Evolutionary conservation across 495 filamentous ascomycete species (phyloP).

Genomic region (Cudoniella acicularis): DNA sequence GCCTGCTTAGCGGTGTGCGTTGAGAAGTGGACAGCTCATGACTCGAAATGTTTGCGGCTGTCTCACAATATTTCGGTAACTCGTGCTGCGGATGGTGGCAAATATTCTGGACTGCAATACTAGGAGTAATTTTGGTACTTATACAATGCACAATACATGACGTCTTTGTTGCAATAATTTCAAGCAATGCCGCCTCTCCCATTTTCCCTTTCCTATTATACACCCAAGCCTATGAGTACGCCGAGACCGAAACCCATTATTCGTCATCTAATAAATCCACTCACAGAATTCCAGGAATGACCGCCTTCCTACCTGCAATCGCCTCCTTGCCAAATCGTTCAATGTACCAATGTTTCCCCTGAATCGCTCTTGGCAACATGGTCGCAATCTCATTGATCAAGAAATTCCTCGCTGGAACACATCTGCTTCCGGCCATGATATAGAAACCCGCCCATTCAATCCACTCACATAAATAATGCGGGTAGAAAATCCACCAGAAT

Average conservation of each 20-base stretch:
- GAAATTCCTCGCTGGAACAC: conserved; percentile 73
- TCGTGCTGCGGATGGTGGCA: neutral
- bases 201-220: neutral
- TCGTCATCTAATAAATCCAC: neutral
- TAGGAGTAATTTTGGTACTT: neutral
- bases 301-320: conserved; percentile 71
- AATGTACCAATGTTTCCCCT: conserved; percentile 83
- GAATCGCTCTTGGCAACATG: conserved; percentile 86
- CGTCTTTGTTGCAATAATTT: neutral
- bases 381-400: conserved; percentile 80
- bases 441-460: conserved; percentile 91
- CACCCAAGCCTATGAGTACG: neutral
- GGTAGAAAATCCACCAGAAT: conserved; percentile 79
- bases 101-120: neutral
- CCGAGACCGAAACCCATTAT: neutral
- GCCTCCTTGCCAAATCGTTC: conserved; percentile 79
- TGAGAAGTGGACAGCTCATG: neutral
- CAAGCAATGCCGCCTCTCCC: neutral
- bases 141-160: neutral
- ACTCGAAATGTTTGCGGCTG: neutral
- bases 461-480: conserved; percentile 95
- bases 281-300: conserved; percentile 73
- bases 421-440: conserved; percentile 57
- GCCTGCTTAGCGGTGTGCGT: neutral
- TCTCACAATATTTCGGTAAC: neutral